These are phyloP conservation scores for Isabelozyma rhagii DNA, from an alignment of 805 yeast species.

Conservation along the genomic window DNA sequence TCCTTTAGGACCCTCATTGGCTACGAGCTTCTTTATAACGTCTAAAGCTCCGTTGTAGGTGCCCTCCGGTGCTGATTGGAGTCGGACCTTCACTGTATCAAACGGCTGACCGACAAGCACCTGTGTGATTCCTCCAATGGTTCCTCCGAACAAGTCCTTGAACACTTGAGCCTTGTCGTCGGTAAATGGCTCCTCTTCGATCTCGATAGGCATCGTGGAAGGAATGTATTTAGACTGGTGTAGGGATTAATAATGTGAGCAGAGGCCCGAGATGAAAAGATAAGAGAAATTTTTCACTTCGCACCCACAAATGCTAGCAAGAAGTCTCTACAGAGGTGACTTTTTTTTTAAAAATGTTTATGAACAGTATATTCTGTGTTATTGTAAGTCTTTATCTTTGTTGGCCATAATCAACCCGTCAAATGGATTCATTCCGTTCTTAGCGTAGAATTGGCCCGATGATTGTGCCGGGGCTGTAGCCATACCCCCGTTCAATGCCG, in stretches of 20 bases:
- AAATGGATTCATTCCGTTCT: conserved; percentile 35
- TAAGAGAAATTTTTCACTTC: too few relatives aligned
- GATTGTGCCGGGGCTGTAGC: conserved; percentile 28
- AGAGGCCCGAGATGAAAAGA: too few relatives aligned
- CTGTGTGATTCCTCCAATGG: conserved; percentile 94
- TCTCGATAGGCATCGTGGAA: conserved; percentile 36
- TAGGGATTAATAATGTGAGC: background rate
- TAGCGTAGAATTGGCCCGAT: conserved; percentile 30
- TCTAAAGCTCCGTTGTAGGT: conserved; percentile 70
- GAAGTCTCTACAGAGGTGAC: background rate
- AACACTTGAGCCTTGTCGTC: conserved; percentile 43
- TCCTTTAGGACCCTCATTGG: conserved; percentile 39
- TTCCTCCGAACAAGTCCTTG: conserved; percentile 87
- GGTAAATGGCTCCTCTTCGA: conserved; percentile 40
- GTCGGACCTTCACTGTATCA: conserved; percentile 89
- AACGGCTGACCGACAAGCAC: conserved; percentile 95
- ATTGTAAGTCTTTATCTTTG: background rate
- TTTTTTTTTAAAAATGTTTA: background rate
- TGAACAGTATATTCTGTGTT: background rate
- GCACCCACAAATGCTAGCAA: background rate
- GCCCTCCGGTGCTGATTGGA: conserved; percentile 84
- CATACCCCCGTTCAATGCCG: conserved; percentile 1
- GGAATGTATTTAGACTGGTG: background rate
- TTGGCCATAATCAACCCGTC: conserved; percentile 34
- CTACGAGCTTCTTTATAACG: conserved; percentile 66